Evolutionary conservation across 2,329 filamentous ascomycete genomes (phyloP).

Genomic region (Nemania diffusa): DNA sequence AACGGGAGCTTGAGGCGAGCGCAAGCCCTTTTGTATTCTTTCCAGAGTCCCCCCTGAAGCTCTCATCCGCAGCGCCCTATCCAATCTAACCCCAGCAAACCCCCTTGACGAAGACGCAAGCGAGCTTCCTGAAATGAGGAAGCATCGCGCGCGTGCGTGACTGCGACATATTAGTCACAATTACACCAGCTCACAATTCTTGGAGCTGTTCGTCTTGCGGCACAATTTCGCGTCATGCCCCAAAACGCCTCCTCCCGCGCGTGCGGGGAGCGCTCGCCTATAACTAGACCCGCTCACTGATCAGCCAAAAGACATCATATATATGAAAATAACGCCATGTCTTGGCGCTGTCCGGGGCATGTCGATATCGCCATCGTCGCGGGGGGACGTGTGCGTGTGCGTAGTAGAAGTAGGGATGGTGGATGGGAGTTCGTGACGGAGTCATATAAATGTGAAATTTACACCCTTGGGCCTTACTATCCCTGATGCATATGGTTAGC

Average conservation of each 20-base stretch:
- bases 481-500: not conserved
- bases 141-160: slow-evolving; percentile 31
- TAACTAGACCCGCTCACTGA: slow-evolving; percentile 33
- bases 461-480: not conserved
- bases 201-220: slow-evolving; percentile 14
- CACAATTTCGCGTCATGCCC: slow-evolving; percentile 31
- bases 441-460: not conserved
- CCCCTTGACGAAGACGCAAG: slow-evolving; percentile 20
- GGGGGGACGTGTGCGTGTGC: not conserved
- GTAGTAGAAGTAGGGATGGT: not conserved
- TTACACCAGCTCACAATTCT: slow-evolving; percentile 20
- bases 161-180: slow-evolving; percentile 33
- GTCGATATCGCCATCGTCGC: slow-evolving; percentile 17
- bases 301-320: slow-evolving; percentile 43
- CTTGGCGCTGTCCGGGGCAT: slow-evolving; percentile 41
- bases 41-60: not conserved
- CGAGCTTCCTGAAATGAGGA: slow-evolving; percentile 31
- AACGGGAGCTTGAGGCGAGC: not conserved
- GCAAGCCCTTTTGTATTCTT: slow-evolving; percentile 21
- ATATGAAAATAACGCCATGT: slow-evolving; percentile 48
- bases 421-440: not conserved
- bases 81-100: slow-evolving; percentile 11
- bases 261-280: slow-evolving; percentile 40
- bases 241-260: slow-evolving; percentile 28
- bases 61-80: slow-evolving; percentile 3